Percentiles rank a stretch among this genome's conserved stretches.
Conservation (phyloP, 805 yeast genomes). For the Lipomyces yamadae region DNA sequence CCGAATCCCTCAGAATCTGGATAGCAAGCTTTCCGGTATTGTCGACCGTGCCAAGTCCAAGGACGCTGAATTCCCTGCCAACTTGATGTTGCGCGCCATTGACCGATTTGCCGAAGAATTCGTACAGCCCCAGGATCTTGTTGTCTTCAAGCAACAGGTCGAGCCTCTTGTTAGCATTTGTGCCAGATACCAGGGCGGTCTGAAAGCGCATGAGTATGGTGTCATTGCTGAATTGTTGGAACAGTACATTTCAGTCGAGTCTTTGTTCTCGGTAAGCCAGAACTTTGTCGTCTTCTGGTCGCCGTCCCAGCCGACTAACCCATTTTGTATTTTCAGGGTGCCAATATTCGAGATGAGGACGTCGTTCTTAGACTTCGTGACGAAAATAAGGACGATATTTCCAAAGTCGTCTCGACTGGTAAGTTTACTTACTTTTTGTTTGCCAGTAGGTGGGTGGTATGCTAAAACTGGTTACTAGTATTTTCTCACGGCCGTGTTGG, state of each 20-base stretch:
- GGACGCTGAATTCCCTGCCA: conserved; percentile 90
- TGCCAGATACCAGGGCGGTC: conserved; percentile 70
- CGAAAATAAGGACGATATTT: conserved; percentile 75
- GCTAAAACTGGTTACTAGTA: conserved; percentile 45
- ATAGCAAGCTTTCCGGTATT: conserved; percentile 64
- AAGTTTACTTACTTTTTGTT: conserved; percentile 6
- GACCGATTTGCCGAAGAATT: conserved; percentile 64
- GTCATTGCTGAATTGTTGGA: conserved; percentile 72
- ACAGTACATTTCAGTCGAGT: conserved; percentile 79
- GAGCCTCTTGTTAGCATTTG: conserved; percentile 79
- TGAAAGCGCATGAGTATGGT: conserved; percentile 79
- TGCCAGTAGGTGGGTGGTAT: not conserved
- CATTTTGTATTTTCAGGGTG: conserved; percentile 50
- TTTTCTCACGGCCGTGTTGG: conserved; percentile 92
- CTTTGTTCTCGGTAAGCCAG: conserved; percentile 57
- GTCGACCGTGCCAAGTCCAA: conserved; percentile 69
- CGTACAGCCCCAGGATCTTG: conserved; percentile 51
- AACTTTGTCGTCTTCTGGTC: not conserved
- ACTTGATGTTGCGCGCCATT: conserved; percentile 73
- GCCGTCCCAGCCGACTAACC: not conserved
- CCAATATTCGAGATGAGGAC: conserved; percentile 81
- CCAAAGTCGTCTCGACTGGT: conserved; percentile 63
- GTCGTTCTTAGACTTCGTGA: conserved; percentile 87
- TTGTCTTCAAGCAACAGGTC: conserved; percentile 60
- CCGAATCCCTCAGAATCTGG: conserved; percentile 80